Evolutionary conservation across 371 early-diverging fungal genomes (phyloP), one percentile per base, ranked within the genome.

Genomic region (Mucor saturninus): DNA sequence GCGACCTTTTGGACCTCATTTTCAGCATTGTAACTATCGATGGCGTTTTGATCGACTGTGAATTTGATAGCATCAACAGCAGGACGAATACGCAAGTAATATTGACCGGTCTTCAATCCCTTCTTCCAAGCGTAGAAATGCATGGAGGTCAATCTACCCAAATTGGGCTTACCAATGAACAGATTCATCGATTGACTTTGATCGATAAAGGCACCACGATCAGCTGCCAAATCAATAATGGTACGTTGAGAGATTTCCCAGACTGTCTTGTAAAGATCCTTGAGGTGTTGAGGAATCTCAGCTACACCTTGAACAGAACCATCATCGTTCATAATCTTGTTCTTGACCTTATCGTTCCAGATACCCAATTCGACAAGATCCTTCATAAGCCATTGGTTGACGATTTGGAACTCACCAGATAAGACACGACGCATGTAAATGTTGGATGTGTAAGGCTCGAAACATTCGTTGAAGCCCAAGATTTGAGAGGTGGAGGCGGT

Each of bases 41-140:
- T 72, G 15, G 85, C 77, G 46, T 74, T 49, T 68, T 87, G 88
- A 67, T 88, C 88, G 0, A 87, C 87, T 28, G 88, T 95, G 72
- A 82, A 94, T 86, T 99, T 97, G 84, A 99, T 99, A 13, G 99
- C 99, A 70, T 97, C 98, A 8, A 90, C 95, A 14, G 98, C 96
- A 26, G 99, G 99, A 40, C 96, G 88, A 8, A 98, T 94, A 55
- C 99, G 92, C 49, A 99, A 81, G 75, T 99, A 99, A 83, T 99
- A 99, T 97, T 98, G 97, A 66, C 99, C 99, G 8, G 99, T 99
- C 90, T 99, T 99, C 50, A 99, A 86, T 4, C 99, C 99, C 79
- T 89, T 91, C 84, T 93, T 93, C 97, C 98, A 99, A 9, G 97
- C 99, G 78, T 99, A 98, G 76, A 99, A 99, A 77, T 99, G 99